Conservation (phyloP, 2,329 filamentous ascomycete genomes). For the Calonectria hawksworthii region DNA sequence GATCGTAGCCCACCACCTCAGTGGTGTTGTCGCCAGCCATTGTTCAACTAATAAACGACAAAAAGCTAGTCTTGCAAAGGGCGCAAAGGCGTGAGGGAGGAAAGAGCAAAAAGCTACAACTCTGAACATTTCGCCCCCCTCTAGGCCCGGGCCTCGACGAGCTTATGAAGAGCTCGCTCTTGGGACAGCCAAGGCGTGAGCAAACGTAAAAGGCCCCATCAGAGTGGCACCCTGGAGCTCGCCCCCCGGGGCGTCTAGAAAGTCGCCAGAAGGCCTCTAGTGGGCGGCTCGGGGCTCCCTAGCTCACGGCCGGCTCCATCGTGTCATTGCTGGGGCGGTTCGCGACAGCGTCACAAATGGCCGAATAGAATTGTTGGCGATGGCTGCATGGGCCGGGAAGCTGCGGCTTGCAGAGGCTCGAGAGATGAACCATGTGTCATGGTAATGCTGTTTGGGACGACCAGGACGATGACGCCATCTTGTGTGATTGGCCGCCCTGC, state of each 20-base stretch:
- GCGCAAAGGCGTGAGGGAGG: background rate
- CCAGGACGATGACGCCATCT: conserved; percentile 49
- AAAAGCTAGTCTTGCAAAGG: background rate
- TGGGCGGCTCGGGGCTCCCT: conserved; percentile 12
- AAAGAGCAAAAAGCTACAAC: background rate
- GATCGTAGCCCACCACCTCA: conserved; percentile 25
- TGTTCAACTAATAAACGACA: conserved; percentile 21
- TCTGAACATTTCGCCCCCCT: background rate
- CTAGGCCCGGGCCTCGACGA: background rate
- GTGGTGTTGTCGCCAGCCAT: conserved; percentile 41
- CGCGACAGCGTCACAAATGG: conserved; percentile 20
- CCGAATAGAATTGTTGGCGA: conserved; percentile 35
- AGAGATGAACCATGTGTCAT: conserved; percentile 31
- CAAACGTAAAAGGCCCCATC: conserved; percentile 17
- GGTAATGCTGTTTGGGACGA: conserved; percentile 32
- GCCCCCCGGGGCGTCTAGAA: conserved; percentile 39
- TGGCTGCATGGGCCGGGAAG: conserved; percentile 6
- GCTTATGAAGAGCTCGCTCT: conserved; percentile 18
- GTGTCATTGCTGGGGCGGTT: conserved; percentile 31
- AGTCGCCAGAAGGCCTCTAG: conserved; percentile 35
- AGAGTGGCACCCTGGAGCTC: conserved; percentile 1
- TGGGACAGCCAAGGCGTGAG: background rate
- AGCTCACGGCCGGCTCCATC: conserved; percentile 21
- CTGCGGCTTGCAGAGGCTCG: conserved; percentile 14
- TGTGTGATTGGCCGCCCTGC: conserved; percentile 40